phyloP scores from a whole-genome alignment of 257 asterid genomes.

The Datura wrightii region DNA sequence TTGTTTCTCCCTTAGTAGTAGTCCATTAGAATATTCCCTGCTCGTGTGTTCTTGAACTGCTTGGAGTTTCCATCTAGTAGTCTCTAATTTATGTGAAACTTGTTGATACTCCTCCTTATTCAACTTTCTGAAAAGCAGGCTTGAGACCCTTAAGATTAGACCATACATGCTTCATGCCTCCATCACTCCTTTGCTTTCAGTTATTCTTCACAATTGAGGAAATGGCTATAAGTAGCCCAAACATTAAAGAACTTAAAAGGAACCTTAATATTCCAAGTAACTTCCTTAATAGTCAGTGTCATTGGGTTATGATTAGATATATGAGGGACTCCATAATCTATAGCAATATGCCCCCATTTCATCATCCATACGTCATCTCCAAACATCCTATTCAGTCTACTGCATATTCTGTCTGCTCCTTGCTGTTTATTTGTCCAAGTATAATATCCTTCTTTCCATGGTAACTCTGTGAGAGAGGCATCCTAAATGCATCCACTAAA shows the following conservation, averaged over 20 bases:
- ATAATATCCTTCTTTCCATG: background rate
- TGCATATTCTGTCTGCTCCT: too few species aligned
- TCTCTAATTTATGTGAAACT: too few species aligned
- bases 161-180: background rate
- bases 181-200: too few species aligned
- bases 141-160: background rate
- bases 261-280: background rate
- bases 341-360: background rate
- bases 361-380: background rate
- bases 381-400: background rate
- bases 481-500: background rate
- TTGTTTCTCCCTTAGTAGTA: too few species aligned
- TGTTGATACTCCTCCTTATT: too few species aligned
- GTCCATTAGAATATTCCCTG: too few species aligned
- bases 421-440: background rate
- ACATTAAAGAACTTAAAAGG: background rate
- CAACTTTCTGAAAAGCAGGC: too few species aligned
- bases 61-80: too few species aligned
- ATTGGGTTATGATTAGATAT: background rate
- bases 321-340: background rate
- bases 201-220: background rate
- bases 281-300: background rate
- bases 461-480: background rate
- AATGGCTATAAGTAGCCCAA: background rate
- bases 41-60: too few species aligned